Evolutionary conservation across 495 filamentous ascomycete species (phyloP).

Genomic region (Neohortaea acidophila): DNA sequence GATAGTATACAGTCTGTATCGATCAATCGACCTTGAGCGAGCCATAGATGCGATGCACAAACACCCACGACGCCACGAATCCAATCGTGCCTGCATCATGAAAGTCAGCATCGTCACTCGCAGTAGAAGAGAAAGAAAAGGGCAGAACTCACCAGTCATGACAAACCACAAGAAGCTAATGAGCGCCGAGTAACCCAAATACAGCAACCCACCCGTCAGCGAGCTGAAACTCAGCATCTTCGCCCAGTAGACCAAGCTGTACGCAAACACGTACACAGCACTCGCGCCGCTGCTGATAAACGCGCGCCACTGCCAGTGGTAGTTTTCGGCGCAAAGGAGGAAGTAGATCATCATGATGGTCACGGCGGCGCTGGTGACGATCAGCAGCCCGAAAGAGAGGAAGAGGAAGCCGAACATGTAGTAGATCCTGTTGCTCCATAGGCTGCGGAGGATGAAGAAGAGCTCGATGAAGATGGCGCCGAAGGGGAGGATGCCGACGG

Average conservation of each 20-base stretch:
- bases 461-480: slow-evolving; percentile 94
- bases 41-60: slow-evolving; percentile 80
- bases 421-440: slow-evolving; percentile 96
- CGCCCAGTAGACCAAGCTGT: slow-evolving; percentile 76
- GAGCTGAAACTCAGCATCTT: slow-evolving; percentile 72
- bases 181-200: slow-evolving; percentile 81
- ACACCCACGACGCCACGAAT: slow-evolving; percentile 86
- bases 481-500: slow-evolving; percentile 85
- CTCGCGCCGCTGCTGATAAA: slow-evolving; percentile 80
- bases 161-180: slow-evolving; percentile 87
- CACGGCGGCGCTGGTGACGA: slow-evolving; percentile 82
- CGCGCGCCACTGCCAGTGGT: slow-evolving; percentile 95
- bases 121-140: too few species aligned
- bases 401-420: slow-evolving; percentile 99
- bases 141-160: slow-evolving; percentile 68
- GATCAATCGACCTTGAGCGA: slow-evolving; percentile 79
- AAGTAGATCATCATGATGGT: slow-evolving; percentile 91
- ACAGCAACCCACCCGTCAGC: slow-evolving; percentile 71
- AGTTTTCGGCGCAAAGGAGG: slow-evolving; percentile 87
- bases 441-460: slow-evolving; percentile 94
- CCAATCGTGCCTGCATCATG: slow-evolving; percentile 73
- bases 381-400: slow-evolving; percentile 93
- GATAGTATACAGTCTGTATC: neutral
- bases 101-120: neutral
- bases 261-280: slow-evolving; percentile 76